These are phyloP conservation scores for Thalassiosira hispida DNA, from an alignment of 352 stramenopile species.

Conservation along the genomic window DNA sequence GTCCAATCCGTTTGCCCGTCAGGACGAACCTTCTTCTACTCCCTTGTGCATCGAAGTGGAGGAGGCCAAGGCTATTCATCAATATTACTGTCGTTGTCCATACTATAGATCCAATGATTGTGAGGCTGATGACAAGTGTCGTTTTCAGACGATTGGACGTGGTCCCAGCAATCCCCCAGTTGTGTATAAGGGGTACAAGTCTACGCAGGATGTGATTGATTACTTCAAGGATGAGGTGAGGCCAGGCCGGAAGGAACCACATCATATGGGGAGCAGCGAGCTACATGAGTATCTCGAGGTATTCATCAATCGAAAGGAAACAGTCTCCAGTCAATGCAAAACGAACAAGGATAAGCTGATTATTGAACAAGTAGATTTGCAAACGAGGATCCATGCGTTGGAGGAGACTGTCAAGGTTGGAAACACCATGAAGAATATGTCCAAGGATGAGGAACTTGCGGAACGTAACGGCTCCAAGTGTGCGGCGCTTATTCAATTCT, in stretches of 20 bases:
- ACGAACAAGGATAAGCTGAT: constrained; percentile 11
- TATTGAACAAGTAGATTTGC: constrained; percentile 7
- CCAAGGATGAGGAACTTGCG: constrained; percentile 51
- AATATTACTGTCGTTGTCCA: constrained; percentile 27
- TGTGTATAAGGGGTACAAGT: constrained; percentile 6
- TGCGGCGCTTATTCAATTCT: constrained; percentile 83
- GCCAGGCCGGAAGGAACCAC: neutral
- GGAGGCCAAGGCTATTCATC: constrained; percentile 32
- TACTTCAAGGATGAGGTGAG: constrained; percentile 39
- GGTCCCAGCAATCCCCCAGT: neutral
- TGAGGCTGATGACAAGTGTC: neutral
- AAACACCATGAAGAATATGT: constrained; percentile 7
- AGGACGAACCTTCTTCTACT: neutral
- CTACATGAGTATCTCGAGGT: constrained; percentile 18
- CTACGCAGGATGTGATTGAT: constrained; percentile 20
- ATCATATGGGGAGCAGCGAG: neutral
- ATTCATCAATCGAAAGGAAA: constrained; percentile 15
- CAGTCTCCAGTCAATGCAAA: neutral
- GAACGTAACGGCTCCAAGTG: constrained; percentile 84
- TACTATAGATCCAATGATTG: constrained; percentile 6
- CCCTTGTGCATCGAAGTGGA: neutral
- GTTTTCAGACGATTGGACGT: constrained; percentile 16
- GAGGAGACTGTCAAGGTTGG: constrained; percentile 19
- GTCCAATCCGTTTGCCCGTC: constrained; percentile 33
- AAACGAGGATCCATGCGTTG: constrained; percentile 31